Base-by-base conservation (phyloP, 768 basidiomycete species). In the Filobasidium wieringae region DNA sequence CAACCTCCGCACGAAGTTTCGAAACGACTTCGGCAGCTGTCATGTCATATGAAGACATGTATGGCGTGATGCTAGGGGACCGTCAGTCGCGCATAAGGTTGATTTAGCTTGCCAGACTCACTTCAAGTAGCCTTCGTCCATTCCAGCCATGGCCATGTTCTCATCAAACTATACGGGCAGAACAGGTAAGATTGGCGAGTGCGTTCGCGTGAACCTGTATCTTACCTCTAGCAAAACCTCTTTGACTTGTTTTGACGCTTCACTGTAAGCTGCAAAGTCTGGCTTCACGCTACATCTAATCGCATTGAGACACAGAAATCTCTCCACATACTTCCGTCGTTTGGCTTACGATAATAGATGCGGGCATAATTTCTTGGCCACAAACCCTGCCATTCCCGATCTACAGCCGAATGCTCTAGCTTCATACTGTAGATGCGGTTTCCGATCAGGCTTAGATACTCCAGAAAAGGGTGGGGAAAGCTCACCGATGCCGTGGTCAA, bases 381-480 rank as follows among this genome's bases (percentile, higher is more conserved):
- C 83, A 72, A 91, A 93, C 52, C 83, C 91, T n/a, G 93, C 82
- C 95, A 96, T 96, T 29, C 89, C 93, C 4, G 90, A 93, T 41
- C 95, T 84, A 31, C 88, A 86, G 1, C 90, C 91, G 64, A 79
- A 89, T 70, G 86, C 89, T 43, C 91, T 79, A 6, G 91, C 91
- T 67, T 90, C 90, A 57, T 95, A 95, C 29, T 88, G 5, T 29
- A 49, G 4, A 7, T 15, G n/a, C 29, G 36, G 50, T 27, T 36
- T n/a, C 30, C 0, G 3, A 3, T 40, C 4, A 40, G 17, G 37
- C 22, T 22, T 4, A 11, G 9, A 37, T 37, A 37, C 9, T 9
- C n/a, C 36, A n/a, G 36, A 37, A 9, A n/a, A 37, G 36, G 11
- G 36, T 33, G 40, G 12, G 5, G 24, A 29, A 11, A 24, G 56